Conservation (phyloP, 2,329 filamentous ascomycete species). For the Lachnellula arida region DNA sequence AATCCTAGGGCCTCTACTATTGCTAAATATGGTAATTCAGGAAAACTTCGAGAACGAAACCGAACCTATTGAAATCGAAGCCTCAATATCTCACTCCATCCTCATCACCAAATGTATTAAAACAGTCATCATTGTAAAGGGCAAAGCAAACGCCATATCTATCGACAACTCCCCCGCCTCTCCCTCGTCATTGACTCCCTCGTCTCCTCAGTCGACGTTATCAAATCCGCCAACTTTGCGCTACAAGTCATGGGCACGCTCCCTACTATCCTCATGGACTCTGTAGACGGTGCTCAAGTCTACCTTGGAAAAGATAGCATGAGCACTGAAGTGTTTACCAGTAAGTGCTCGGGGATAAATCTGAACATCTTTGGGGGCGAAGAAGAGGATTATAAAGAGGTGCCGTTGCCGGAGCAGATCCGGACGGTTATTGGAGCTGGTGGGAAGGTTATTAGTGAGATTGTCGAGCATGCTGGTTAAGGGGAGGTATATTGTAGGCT, state of each 20-base stretch:
- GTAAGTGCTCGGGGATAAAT: constrained; percentile 84
- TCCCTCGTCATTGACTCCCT: constrained; percentile 86
- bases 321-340: constrained; percentile 77
- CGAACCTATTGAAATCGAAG: constrained; percentile 74
- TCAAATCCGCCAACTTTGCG: constrained; percentile 92
- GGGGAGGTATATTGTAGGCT: constrained; percentile 6
- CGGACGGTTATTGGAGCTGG: constrained; percentile 69
- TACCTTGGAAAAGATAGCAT: constrained; percentile 81
- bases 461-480: constrained; percentile 88
- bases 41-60: constrained; percentile 84
- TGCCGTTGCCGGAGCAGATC: constrained; percentile 85
- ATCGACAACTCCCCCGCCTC: constrained; percentile 82
- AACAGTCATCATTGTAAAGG: constrained; percentile 80
- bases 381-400: constrained; percentile 79
- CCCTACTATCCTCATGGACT: constrained; percentile 85
- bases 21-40: constrained; percentile 35
- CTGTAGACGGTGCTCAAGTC: constrained; percentile 83
- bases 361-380: constrained; percentile 70
- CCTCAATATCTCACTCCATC: constrained; percentile 78
- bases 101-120: constrained; percentile 91
- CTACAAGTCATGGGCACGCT: constrained; percentile 84
- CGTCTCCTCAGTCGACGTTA: constrained; percentile 87
- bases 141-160: constrained; percentile 95
- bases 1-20: background rate
- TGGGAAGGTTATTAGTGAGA: constrained; percentile 81